These are phyloP conservation scores for Epichloe typhina DNA, from an alignment of 2,329 filamentous ascomycete species.

Conservation along the genomic window DNA sequence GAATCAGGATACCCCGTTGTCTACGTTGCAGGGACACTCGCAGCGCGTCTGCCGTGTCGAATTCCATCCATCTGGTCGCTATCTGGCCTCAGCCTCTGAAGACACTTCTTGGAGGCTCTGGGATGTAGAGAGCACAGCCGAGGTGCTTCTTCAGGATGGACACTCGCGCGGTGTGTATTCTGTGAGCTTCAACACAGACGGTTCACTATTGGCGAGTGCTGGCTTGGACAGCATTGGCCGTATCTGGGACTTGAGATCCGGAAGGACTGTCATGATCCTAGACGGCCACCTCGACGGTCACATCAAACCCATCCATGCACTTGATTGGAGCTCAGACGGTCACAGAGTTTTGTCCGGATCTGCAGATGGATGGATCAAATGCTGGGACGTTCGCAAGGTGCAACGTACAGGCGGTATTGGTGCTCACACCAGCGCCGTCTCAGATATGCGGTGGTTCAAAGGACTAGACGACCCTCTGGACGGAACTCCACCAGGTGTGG, in stretches of 20 bases:
- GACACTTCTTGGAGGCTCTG: constrained; percentile 96
- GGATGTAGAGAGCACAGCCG: constrained; percentile 77
- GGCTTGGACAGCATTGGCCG: constrained; percentile 89
- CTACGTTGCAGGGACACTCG: constrained; percentile 70
- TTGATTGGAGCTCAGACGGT: constrained; percentile 88
- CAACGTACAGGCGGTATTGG: constrained; percentile 73
- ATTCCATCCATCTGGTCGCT: constrained; percentile 84
- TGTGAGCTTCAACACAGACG: constrained; percentile 80
- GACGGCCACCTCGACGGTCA: constrained; percentile 71
- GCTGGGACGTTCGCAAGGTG: constrained; percentile 92
- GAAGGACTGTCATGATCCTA: constrained; percentile 88
- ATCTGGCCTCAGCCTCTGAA: constrained; percentile 84
- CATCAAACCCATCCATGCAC: constrained; percentile 82
- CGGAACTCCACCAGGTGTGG: constrained; percentile 44
- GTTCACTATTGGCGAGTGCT: constrained; percentile 80
- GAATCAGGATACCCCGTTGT: constrained; percentile 69
- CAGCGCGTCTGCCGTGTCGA: constrained; percentile 84
- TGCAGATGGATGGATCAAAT: constrained; percentile 91
- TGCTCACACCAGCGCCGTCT: constrained; percentile 82
- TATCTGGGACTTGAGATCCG: constrained; percentile 88
- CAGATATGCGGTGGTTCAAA: constrained; percentile 88
- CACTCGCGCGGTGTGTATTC: constrained; percentile 90
- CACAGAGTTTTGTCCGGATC: constrained; percentile 88
- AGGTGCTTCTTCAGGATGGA: constrained; percentile 81
- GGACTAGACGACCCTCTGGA: constrained; percentile 62